Evolutionary conservation across 768 basidiomycete genomes (phyloP).

Genomic region (Termitomyces sp.): DNA sequence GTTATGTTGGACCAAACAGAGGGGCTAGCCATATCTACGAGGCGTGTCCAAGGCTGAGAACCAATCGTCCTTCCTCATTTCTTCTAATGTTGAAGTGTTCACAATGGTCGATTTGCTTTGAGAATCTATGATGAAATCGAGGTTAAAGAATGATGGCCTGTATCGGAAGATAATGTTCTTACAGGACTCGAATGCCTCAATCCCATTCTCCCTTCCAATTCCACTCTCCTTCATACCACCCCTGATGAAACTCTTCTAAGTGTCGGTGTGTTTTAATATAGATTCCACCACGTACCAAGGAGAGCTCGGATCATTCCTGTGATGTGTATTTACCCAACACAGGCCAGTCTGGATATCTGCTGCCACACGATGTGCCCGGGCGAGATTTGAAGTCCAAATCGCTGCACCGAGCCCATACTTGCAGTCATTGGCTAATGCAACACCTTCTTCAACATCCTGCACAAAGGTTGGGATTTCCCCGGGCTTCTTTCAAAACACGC

Average conservation of each 20-base stretch:
- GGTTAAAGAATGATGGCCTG: not conserved
- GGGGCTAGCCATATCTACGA: constrained; percentile 61
- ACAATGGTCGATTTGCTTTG: constrained; percentile 82
- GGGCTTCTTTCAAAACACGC: constrained; percentile 4
- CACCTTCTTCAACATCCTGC: constrained; percentile 62
- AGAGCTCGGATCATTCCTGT: constrained; percentile 85
- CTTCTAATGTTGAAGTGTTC: constrained; percentile 63
- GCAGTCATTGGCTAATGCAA: constrained; percentile 67
- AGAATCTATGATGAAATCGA: constrained; percentile 47
- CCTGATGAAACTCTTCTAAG: constrained; percentile 37
- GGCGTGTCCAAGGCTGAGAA: constrained; percentile 54
- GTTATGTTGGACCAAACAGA: constrained; percentile 4
- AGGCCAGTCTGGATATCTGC: constrained; percentile 68
- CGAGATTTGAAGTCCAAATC: constrained; percentile 75
- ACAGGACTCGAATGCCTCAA: constrained; percentile 81
- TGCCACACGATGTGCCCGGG: constrained; percentile 73
- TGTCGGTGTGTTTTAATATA: not conserved
- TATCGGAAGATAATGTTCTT: constrained; percentile 18
- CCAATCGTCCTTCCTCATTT: constrained; percentile 73
- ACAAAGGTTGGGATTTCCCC: not conserved
- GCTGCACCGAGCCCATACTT: constrained; percentile 82
- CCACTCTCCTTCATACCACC: constrained; percentile 91
- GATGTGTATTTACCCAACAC: constrained; percentile 88
- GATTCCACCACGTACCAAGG: constrained; percentile 59
- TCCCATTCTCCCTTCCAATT: constrained; percentile 81